Base-by-base conservation (phyloP, 2,329 filamentous ascomycete genomes). In the Mycosphaerella arachidis region DNA sequence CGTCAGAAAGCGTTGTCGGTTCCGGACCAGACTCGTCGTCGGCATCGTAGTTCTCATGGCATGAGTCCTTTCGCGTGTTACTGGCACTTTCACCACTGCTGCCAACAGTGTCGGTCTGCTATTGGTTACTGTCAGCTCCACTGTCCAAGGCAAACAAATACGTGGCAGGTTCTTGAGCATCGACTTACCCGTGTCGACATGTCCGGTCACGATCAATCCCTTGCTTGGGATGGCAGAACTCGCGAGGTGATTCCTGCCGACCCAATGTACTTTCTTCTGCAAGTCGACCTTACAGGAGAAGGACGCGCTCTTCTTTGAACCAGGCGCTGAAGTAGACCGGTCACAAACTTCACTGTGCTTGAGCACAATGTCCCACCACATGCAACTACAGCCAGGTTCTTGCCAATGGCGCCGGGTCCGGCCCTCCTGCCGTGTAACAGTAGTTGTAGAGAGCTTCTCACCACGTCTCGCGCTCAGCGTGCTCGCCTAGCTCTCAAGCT, bases 381-480 rank as follows among this genome's bases (percentile, higher is more conserved):
- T 52, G 29, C 50, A 35, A 52, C 30, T 52, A 10, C 50, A 31
- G 27, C 27, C 27, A 52, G 27, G 30, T 31, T n/a, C 13, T 30
- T 20, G 50, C 50, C n/a, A 20, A 29, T 52, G 50, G 50, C 50
- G n/a, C 27, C 48, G 48, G 48, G 48, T 31, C 48, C 48, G 48
- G 48, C 48, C 48, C 48, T 51, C 16, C 48, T 51, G 48, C 27
- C 27, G 50, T 52, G 50, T 52, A 52, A 52, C 50, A 35, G 10
- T 20, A 33, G 50, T 31, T 52, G 50, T 31, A 52, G 50, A 52
- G 40, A 29, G 50, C 30, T 24, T 24, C 24, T 33, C 50, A 52
- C 48, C 50, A 30, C 30, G 30, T 29, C 50, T 18, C 50, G 50
- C 31, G 12, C 31, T 24, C 31, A 12, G 8, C 12, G 7, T 12